Evolutionary conservation across 192 early-diverging fungal genomes (phyloP), one percentile per base, ranked within the genome.

Genomic region (Dissophora ornata): DNA sequence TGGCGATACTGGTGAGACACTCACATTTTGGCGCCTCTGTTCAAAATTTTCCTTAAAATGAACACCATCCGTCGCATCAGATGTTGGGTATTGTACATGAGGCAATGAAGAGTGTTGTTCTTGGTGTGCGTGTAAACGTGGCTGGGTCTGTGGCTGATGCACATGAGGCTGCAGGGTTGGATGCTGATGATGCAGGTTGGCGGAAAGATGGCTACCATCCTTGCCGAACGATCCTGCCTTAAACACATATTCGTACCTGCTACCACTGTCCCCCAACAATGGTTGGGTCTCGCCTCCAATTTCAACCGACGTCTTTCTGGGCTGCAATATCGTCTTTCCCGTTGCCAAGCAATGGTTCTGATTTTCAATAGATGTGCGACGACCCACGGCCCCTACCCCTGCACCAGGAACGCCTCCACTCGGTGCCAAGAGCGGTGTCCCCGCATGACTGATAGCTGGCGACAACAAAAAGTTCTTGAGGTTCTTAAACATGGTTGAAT

Each of bases 301-400:
- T 9, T 41, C 51, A 21, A 32, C 19, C 0, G 71, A 61, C 16
- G 57, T 26, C 21, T 60, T 60, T 11, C 51, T 57, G 15, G 57
- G 22, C 16, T 63, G 73, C 4, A 77, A 47, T 25, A 75, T 75
- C 16, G 73, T 77, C 54, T 77, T 77, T 24, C 73, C 73, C 13
- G 73, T 77, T 2, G 73, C 28, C 63, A 77, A 53, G 47, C 67
- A 77, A 10, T 30, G 44, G 34, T 28, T 58, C 3, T 25, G 42
- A 34, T 49, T 77, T 4, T 77, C 73, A 56, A 12, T 1, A 33
- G 59, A 29, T 55, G 29, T 25, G 11, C 8, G n/a, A n/a, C n/a
- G n/a, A n/a, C n/a, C n/a, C n/a, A n/a, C n/a, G n/a, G n/a, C 21
- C 3, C 18, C 25, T 25, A 15, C 5, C 25, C 15, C 28, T 4